A percentile compares a stretch with the other conserved stretches of the same genome.
phyloP scores from a whole-genome alignment of 1,284 basidiomycete species.

The Grifola frondosa region DNA sequence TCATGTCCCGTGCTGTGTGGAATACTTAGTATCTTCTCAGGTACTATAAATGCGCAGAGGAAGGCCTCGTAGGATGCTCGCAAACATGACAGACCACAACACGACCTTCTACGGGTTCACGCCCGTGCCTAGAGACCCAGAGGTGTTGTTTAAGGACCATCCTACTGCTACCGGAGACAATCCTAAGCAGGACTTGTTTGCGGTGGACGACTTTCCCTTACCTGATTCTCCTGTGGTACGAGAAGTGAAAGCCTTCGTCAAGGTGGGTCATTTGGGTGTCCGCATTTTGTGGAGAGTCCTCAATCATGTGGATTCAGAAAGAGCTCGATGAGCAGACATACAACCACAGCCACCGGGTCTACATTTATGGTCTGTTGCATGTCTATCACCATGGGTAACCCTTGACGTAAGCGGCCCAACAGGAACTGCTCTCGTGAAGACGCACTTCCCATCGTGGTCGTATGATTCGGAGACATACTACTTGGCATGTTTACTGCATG shows the following conservation, averaged over 20 bases:
- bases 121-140: conserved; percentile 49
- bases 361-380: conserved; percentile 41
- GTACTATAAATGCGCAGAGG: too few species aligned
- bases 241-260: conserved; percentile 43
- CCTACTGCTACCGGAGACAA: conserved; percentile 45
- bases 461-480: conserved; percentile 53
- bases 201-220: conserved; percentile 41
- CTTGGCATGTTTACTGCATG: conserved; percentile 52
- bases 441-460: conserved; percentile 49
- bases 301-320: conserved; percentile 29
- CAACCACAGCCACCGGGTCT: conserved; percentile 53
- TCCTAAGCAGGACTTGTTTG: conserved; percentile 47
- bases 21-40: too few species aligned
- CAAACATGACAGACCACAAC: too few species aligned
- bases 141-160: conserved; percentile 47
- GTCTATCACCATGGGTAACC: not conserved
- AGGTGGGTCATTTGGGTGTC: conserved; percentile 25
- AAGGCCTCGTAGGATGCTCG: too few species aligned
- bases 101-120: conserved; percentile 53
- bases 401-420: not conserved
- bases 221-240: conserved; percentile 44
- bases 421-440: conserved; percentile 47
- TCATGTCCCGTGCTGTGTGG: too few species aligned
- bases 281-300: not conserved
- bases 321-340: conserved; percentile 50